These are phyloP conservation scores for Lentinula raphanica DNA, from an alignment of 768 basidiomycete species.

Conservation along the genomic window DNA sequence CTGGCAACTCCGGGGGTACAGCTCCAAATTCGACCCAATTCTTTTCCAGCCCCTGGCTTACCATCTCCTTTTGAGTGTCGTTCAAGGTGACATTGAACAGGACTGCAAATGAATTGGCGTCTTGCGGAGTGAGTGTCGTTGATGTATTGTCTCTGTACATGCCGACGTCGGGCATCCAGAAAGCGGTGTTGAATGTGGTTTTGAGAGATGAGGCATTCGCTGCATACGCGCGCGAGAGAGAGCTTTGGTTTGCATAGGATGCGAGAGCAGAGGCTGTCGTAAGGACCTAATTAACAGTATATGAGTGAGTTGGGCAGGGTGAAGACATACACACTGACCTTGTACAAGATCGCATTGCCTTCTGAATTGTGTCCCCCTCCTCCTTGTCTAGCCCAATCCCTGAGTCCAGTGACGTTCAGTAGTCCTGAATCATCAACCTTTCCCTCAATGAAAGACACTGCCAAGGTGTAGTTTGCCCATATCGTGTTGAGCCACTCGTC, in stretches of 20 bases:
- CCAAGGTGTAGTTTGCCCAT: slow-evolving; percentile 55
- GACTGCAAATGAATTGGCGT: slow-evolving; percentile 53
- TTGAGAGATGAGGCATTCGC: slow-evolving; percentile 46
- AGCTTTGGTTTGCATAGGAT: slow-evolving; percentile 26
- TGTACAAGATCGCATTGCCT: slow-evolving; percentile 50
- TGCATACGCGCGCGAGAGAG: slow-evolving; percentile 32
- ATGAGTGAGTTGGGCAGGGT: background rate
- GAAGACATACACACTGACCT: slow-evolving; percentile 21
- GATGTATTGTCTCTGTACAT: slow-evolving; percentile 53
- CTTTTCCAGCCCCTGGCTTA: slow-evolving; percentile 42
- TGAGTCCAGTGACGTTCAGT: slow-evolving; percentile 50
- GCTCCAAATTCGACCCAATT: slow-evolving; percentile 53
- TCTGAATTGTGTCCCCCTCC: slow-evolving; percentile 53
- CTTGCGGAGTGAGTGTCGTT: slow-evolving; percentile 49
- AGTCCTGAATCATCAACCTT: slow-evolving; percentile 46
- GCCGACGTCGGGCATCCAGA: slow-evolving; percentile 44
- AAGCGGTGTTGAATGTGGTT: slow-evolving; percentile 40
- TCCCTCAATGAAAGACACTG: slow-evolving; percentile 46
- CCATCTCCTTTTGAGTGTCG: slow-evolving; percentile 27
- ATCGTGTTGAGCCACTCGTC: slow-evolving; percentile 40
- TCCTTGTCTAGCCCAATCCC: slow-evolving; percentile 55
- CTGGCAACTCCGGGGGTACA: slow-evolving; percentile 50
- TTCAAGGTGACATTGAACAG: slow-evolving; percentile 46
- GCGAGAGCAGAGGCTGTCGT: slow-evolving; percentile 44
- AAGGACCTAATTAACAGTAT: slow-evolving; percentile 33